Conservation (phyloP, 78 protist genomes). For the Andalucia godoyi region DNA sequence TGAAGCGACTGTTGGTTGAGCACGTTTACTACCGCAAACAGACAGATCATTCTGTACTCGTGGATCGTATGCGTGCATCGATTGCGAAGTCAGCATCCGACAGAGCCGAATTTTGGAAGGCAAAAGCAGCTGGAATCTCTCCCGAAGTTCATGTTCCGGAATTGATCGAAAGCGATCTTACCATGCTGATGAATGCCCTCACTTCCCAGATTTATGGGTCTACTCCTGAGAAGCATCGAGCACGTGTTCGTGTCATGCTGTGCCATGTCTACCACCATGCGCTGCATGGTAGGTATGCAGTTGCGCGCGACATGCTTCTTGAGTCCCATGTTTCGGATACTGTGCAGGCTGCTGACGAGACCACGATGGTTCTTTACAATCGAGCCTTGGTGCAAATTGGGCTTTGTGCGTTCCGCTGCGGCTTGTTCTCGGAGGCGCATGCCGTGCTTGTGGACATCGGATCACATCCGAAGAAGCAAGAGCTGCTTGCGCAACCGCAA, state of each 20-base stretch:
- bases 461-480: constrained; percentile 21
- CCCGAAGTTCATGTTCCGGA: neutral
- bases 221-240: constrained; percentile 45
- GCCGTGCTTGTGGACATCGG: constrained; percentile 46
- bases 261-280: constrained; percentile 61
- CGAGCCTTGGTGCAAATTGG: constrained; percentile 89
- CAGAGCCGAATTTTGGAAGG: neutral
- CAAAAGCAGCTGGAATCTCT: neutral
- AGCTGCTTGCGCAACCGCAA: constrained; percentile 85
- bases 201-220: constrained; percentile 34
- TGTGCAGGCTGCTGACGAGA: constrained; percentile 11
- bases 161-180: neutral
- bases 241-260: constrained; percentile 55
- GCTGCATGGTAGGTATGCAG: constrained; percentile 31
- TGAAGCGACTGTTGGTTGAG: constrained; percentile 23
- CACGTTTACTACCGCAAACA: constrained; percentile 38
- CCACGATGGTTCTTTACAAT: constrained; percentile 71
- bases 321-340: constrained; percentile 69
- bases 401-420: constrained; percentile 81
- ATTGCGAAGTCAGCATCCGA: neutral
- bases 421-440: constrained; percentile 75
- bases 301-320: constrained; percentile 82
- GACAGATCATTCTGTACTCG: neutral
- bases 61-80: neutral
- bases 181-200: constrained; percentile 16